Evolutionary conservation across 1,284 basidiomycete genomes (phyloP).

Genomic region (Heterobasidion parviporum): DNA sequence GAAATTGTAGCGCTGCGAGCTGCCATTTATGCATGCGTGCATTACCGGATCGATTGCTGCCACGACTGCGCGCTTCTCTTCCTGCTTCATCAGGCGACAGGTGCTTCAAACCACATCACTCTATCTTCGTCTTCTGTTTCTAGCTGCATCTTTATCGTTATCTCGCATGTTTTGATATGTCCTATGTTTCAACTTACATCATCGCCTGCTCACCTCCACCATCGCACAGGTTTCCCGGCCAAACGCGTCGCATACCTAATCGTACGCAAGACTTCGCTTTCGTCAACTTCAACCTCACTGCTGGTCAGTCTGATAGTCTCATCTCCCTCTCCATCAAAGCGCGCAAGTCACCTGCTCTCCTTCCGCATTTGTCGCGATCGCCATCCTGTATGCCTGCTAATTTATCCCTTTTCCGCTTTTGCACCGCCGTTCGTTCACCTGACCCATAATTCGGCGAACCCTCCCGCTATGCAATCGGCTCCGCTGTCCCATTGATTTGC

Average conservation of each 20-base stretch:
- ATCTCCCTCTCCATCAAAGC: background rate
- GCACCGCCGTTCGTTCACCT: no score
- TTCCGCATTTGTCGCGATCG: no score
- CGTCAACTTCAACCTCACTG: slow-evolving; percentile 69
- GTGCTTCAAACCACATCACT: no score
- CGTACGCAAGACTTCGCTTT: slow-evolving; percentile 66
- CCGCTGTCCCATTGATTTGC: no score
- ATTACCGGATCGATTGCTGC: background rate
- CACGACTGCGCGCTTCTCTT: no score
- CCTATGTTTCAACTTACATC: background rate
- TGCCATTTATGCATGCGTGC: background rate
- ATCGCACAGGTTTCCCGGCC: slow-evolving; percentile 39
- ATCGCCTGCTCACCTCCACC: slow-evolving; percentile 1
- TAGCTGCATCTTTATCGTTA: no score
- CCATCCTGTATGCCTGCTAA: background rate
- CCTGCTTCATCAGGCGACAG: no score
- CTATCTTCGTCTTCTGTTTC: no score
- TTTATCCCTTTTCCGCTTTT: background rate
- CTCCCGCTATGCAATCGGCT: no score
- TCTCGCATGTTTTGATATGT: background rate
- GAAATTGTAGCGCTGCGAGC: background rate
- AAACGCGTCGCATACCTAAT: slow-evolving; percentile 44
- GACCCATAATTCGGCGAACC: no score
- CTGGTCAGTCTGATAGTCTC: slow-evolving; percentile 43
- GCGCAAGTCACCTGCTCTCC: background rate